phyloP scores from a whole-genome alignment of 31 red algal species.

The Bonnemaisonia californica region DNA sequence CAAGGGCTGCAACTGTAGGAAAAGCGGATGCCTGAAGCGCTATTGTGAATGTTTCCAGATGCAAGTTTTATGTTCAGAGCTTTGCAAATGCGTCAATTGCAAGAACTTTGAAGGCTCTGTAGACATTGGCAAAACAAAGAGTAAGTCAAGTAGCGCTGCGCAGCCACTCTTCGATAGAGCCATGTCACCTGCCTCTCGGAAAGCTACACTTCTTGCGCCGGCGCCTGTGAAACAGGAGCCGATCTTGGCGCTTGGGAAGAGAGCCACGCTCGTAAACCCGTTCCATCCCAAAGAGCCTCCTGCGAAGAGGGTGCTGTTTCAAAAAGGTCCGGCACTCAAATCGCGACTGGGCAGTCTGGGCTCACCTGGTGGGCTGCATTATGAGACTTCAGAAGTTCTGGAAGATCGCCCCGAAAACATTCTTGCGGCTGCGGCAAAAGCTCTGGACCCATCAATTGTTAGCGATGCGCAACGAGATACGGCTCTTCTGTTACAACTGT shows the following conservation, averaged over 20 bases:
- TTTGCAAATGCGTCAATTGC: conserved; percentile 88
- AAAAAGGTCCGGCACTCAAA: conserved; percentile 58
- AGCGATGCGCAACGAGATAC: conserved; percentile 61
- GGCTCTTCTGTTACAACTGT: conserved; percentile 38
- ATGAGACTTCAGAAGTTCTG: conserved; percentile 40
- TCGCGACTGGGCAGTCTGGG: conserved; percentile 36
- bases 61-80: conserved; percentile 74
- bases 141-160: neutral
- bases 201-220: conserved; percentile 18
- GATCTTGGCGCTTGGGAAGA: neutral
- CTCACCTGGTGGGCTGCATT: conserved; percentile 57
- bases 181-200: conserved; percentile 14
- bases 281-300: conserved; percentile 10
- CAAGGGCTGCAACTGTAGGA: conserved; percentile 87
- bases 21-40: conserved; percentile 87
- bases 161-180: neutral
- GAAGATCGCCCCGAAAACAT: conserved; percentile 68
- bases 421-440: conserved; percentile 48
- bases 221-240: conserved; percentile 1
- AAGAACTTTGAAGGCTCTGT: conserved; percentile 60
- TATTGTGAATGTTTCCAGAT: conserved; percentile 96
- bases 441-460: conserved; percentile 34
- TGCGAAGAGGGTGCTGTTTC: conserved; percentile 61
- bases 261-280: neutral
- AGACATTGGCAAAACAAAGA: conserved; percentile 2